Evolutionary conservation across 257 asterid species (phyloP).

Genomic region (Paulownia fortunei): DNA sequence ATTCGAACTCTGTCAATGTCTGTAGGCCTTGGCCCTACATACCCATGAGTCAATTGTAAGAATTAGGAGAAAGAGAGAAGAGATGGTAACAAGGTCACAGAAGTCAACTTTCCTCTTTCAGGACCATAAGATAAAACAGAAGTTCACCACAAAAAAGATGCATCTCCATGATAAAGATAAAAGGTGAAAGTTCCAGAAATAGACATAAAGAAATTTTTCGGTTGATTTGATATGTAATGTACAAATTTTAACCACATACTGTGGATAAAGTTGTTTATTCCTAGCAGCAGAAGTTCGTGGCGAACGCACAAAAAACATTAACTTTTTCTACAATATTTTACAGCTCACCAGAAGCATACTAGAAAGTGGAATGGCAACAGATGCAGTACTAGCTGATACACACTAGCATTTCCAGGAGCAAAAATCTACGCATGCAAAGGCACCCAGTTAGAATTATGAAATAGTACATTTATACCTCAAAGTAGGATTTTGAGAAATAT

Average conservation of each 20-base stretch:
- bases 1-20: too few species aligned
- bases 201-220: background rate
- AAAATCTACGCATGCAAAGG: conserved; percentile 37
- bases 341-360: conserved; percentile 25
- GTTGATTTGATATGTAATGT: background rate
- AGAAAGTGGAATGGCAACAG: conserved; percentile 24
- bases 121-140: too few species aligned
- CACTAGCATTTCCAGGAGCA: conserved; percentile 36
- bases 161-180: too few species aligned
- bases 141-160: background rate
- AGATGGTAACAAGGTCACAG: background rate
- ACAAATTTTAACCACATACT: background rate
- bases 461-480: background rate
- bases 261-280: conserved; percentile 13
- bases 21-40: too few species aligned
- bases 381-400: conserved; percentile 16
- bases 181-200: too few species aligned
- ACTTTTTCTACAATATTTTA: conserved; percentile 34
- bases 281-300: background rate
- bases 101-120: too few species aligned
- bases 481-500: conserved; percentile 28
- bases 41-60: too few species aligned
- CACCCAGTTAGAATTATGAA: conserved; percentile 22
- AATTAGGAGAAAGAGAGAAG: too few species aligned
- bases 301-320: background rate